These are phyloP conservation scores for Grammothele lineata DNA, from an alignment of 768 basidiomycete species.

Conservation along the genomic window DNA sequence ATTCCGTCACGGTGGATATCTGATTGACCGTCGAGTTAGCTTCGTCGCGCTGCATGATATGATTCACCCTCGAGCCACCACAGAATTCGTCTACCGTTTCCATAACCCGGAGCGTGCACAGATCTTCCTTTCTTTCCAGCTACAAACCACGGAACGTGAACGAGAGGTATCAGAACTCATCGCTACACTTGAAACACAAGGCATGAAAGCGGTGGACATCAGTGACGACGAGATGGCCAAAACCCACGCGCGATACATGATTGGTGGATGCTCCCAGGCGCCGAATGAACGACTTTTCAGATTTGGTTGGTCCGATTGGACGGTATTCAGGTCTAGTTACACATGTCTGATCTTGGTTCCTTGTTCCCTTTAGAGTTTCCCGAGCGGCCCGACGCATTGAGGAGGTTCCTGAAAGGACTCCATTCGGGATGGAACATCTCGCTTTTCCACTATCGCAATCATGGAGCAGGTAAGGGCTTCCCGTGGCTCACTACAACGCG, in stretches of 20 bases:
- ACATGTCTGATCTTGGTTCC: background rate
- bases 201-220: slow-evolving; percentile 86
- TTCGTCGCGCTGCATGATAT: slow-evolving; percentile 83
- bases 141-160: slow-evolving; percentile 52
- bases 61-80: slow-evolving; percentile 88
- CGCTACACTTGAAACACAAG: slow-evolving; percentile 51
- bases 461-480: slow-evolving; percentile 73
- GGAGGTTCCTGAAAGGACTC: slow-evolving; percentile 83
- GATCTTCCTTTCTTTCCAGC: slow-evolving; percentile 87
- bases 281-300: slow-evolving; percentile 85
- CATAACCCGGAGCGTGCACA: slow-evolving; percentile 70
- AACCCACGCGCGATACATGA: slow-evolving; percentile 90
- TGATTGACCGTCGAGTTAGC: slow-evolving; percentile 35
- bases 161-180: slow-evolving; percentile 66
- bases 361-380: slow-evolving; percentile 73
- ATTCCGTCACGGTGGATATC: background rate
- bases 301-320: slow-evolving; percentile 93
- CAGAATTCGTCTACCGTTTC: slow-evolving; percentile 95
- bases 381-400: slow-evolving; percentile 87
- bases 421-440: slow-evolving; percentile 91
- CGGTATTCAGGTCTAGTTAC: background rate
- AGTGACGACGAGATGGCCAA: slow-evolving; percentile 96
- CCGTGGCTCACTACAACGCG: no score
- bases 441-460: slow-evolving; percentile 96
- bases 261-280: slow-evolving; percentile 79